Evolutionary conservation across 1,284 basidiomycete genomes (phyloP).

Genomic region (Malassezia yamatoensis): DNA sequence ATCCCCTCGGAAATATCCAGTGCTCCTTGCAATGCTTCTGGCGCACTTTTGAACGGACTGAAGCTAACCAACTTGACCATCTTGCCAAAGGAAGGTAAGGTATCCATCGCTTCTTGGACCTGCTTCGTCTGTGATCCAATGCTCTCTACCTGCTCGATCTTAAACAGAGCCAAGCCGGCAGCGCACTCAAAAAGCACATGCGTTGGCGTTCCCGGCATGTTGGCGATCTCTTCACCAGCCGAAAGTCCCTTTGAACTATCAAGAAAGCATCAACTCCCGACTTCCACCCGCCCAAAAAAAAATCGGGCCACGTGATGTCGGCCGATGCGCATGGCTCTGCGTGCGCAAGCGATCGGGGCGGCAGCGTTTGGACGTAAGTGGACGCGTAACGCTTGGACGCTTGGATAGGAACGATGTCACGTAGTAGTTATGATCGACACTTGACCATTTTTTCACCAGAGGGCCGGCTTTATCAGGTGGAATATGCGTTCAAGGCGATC

Average conservation of each 20-base stretch:
- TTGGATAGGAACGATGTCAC: slow-evolving; percentile 32
- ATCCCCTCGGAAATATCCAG: slow-evolving; percentile 95
- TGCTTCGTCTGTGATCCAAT: slow-evolving; percentile 72
- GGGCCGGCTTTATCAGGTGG: slow-evolving; percentile 46
- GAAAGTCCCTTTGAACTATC: not conserved
- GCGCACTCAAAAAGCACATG: slow-evolving; percentile 91
- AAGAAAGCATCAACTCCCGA: not conserved
- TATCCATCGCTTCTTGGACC: slow-evolving; percentile 61
- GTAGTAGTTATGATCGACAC: slow-evolving; percentile 45
- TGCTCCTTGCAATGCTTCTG: slow-evolving; percentile 88
- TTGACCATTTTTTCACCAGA: slow-evolving; percentile 48
- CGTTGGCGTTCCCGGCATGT: slow-evolving; percentile 45
- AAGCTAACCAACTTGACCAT: slow-evolving; percentile 89
- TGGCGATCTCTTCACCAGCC: slow-evolving; percentile 4
- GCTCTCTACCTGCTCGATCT: slow-evolving; percentile 77
- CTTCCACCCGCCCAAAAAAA: not conserved
- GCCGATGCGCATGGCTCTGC: not conserved
- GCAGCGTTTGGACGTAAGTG: not conserved
- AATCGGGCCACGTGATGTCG: slow-evolving; percentile 14
- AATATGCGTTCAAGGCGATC: slow-evolving; percentile 98
- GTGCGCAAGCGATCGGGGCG: not conserved
- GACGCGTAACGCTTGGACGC: slow-evolving; percentile 8
- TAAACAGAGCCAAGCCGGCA: slow-evolving; percentile 88
- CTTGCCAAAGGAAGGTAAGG: slow-evolving; percentile 82
- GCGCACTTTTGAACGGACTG: slow-evolving; percentile 86